phyloP scores from a whole-genome alignment of 225 moss, liverwort and hornwort species.

The Anthoceros angustus region DNA sequence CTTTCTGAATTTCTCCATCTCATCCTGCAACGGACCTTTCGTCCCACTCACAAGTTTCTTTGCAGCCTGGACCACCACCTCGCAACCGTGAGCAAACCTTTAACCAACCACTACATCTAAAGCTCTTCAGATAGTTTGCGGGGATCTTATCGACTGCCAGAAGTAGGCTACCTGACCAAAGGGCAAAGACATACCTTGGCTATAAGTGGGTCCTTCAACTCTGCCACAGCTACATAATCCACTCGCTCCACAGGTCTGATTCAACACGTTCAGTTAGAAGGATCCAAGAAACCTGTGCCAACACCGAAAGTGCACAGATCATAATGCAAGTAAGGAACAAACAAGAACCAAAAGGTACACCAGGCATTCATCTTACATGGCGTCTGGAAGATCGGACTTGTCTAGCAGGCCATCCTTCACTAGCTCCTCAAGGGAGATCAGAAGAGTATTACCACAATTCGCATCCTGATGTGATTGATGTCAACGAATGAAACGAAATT shows the following conservation, averaged over 20 bases:
- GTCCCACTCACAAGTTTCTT: slow-evolving; percentile 34
- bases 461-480: slow-evolving; percentile 22
- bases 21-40: slow-evolving; percentile 40
- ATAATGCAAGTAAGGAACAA: not conserved
- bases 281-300: not conserved
- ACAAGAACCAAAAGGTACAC: not conserved
- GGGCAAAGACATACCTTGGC: slow-evolving; percentile 19
- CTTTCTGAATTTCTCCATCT: slow-evolving; percentile 50
- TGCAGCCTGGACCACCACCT: slow-evolving; percentile 30
- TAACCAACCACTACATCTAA: not conserved
- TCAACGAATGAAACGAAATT: not conserved
- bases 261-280: not conserved
- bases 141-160: not conserved
- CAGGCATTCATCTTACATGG: slow-evolving; percentile 12
- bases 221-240: slow-evolving; percentile 42
- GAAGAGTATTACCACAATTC: slow-evolving; percentile 69
- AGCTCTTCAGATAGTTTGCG: not conserved
- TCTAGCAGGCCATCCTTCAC: slow-evolving; percentile 64
- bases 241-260: slow-evolving; percentile 48
- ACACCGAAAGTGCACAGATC: not conserved
- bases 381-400: slow-evolving; percentile 37
- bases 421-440: slow-evolving; percentile 66
- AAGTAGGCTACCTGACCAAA: not conserved
- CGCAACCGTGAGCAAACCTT: not conserved
- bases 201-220: slow-evolving; percentile 55